Base-by-base conservation (phyloP, 352 stramenopile species). In the Halophytophthora polymorphica region DNA sequence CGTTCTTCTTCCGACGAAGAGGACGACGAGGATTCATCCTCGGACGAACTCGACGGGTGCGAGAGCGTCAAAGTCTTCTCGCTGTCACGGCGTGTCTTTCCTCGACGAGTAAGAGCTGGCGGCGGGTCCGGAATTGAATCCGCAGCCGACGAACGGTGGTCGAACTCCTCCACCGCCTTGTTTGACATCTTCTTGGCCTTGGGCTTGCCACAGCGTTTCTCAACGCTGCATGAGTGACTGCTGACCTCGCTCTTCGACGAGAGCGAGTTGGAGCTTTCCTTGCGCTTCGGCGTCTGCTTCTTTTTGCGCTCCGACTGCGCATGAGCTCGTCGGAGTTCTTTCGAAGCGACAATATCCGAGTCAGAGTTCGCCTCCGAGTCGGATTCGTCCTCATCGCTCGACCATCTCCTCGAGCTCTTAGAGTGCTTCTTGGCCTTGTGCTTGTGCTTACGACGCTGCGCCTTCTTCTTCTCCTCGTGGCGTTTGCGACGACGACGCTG, bases 1-100 rank as follows among this genome's bases (percentile, higher is more conserved):
- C 25, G 40, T 38, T 69, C 50, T 7, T 61, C 55, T 28, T 64
- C 50, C 10, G 54, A 67, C 35, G 45, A 50, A 18, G 40, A 37
- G 1, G 47, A 38, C n/a, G 15, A 37, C n/a, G 25, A 31, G 25
- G 25, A 31, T 31, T 4, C 4, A 31, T 40, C 31, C 44, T 50
- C 21, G 0, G 56, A 42, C 13, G 47, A 34, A 15, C 54, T 64
- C 25, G n/a, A 15, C 18, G 49, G 55, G 19, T 48, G 60, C 3
- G 55, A 49, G 17, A 64, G 39, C 2, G 46, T 57, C 25, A 50
- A 19, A 15, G 47, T 44, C 14, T 40, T 44, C 13, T 66, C 47
- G 17, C 34, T 39, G 28, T 21, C 19, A 50, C 42, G 13, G 39
- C 33, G 29, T 19, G 22, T 28, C 7, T 50, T 18, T 50, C 29